Evolutionary conservation across 495 filamentous ascomycete species (phyloP), one percentile per base, ranked within the genome.

Genomic region (Astrothelium subdiscretum): DNA sequence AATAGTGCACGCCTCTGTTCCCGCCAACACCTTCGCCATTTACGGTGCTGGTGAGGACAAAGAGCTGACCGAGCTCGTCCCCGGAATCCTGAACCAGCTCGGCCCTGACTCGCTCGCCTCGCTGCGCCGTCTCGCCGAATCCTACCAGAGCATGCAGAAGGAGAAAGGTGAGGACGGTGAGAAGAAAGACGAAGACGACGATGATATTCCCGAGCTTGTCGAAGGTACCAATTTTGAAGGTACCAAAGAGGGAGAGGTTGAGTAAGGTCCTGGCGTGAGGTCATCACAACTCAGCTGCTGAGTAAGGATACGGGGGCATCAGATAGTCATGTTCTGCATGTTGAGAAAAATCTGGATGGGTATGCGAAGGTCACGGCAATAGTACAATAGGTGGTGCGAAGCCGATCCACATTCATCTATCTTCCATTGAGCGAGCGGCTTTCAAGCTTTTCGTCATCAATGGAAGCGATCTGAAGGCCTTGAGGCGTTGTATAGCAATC

Each of bases 91-190:
- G 60, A 97, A 97, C 86, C 94, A 98, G 81, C 89, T 98, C 57
- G 94, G 94, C 65, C 94, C 94, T 66, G 94, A 98, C 80, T 92
- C 88, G 65, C 87, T 98, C n/a, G 95, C 95, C 57, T 95, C 89
- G 63, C 90, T 98, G 68, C 88, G 94, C 75, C 97, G 97, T 82
- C 84, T 98, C 38, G 94, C 94, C 62, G 94, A 98, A 85, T 94
- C 88, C 85, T 98, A 97, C 83, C 94, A 98, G 86, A 92, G 84
- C 79, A 85, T 98, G 87, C 94, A 97, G 82, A 96, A 96, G 87
- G 86, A 85, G 72, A 63, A 65, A 27, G 87, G 94, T 77, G 86
- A 83, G 60, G 81, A 76, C 60, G 48, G 48, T 0, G 80, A 83
- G 75, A 89, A 92, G 80, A 87, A 89, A 58, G 86, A 89, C 62